A percentile compares a stretch with the other conserved stretches of the same genome.
Evolutionary conservation across 2,329 filamentous ascomycete genomes (phyloP).

Genomic region (Fusarium floridanum): DNA sequence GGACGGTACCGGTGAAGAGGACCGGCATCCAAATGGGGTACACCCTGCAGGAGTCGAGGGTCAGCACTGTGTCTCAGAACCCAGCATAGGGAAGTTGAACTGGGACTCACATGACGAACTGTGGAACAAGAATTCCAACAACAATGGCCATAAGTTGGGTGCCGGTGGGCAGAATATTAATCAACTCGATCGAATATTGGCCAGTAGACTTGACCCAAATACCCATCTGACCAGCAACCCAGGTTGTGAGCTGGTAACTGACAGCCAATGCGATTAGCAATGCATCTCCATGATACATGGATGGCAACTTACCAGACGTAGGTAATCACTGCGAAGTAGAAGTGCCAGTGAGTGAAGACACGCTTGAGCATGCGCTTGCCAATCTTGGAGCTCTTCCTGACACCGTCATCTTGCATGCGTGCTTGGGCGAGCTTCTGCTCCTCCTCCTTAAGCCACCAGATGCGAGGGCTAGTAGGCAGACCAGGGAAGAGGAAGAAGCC

Average conservation of each 20-base stretch:
- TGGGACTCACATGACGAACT: not conserved
- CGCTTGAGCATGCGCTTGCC: conserved; percentile 43
- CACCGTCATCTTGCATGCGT: conserved; percentile 41
- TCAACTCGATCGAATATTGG: not conserved
- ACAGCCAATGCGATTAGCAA: not conserved
- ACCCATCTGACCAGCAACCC: not conserved
- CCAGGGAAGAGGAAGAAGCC: conserved; percentile 49
- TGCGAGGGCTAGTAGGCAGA: conserved; percentile 37
- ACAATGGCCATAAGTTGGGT: not conserved
- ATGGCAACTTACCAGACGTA: conserved; percentile 38
- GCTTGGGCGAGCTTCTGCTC: conserved; percentile 44
- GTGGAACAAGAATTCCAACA: not conserved
- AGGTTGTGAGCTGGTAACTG: not conserved
- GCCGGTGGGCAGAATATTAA: not conserved
- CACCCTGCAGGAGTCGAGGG: not conserved
- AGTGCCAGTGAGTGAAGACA: conserved; percentile 46
- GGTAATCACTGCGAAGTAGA: conserved; percentile 41
- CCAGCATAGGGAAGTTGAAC: not conserved
- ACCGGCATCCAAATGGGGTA: conserved; percentile 1
- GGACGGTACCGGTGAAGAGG: not conserved
- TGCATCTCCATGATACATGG: not conserved
- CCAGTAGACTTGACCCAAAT: conserved; percentile 3
- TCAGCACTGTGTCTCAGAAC: not conserved
- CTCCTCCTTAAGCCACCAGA: conserved; percentile 45
- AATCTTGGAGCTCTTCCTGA: conserved; percentile 41